A percentile compares a stretch with the other conserved stretches of the same genome.
Evolutionary conservation across 805 yeast species (phyloP).

Genomic region (Lipomyces yamadae): DNA sequence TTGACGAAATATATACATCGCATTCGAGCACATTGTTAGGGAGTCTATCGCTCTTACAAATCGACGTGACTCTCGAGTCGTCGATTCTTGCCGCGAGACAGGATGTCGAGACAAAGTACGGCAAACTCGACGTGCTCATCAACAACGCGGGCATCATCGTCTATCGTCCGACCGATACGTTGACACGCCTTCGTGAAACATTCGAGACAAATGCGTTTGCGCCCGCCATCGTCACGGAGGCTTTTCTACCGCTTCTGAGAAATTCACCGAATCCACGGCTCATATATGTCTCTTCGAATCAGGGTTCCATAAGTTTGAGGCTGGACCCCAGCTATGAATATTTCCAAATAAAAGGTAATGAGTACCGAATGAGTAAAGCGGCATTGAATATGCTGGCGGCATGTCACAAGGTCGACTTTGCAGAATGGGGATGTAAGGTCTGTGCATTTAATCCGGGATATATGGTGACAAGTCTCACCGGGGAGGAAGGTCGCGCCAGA

Average conservation of each 20-base stretch:
- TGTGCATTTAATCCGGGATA: not conserved
- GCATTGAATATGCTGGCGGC: slow-evolving; percentile 8
- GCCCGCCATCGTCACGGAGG: slow-evolving; percentile 4
- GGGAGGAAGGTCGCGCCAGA: not conserved
- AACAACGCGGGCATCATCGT: not conserved
- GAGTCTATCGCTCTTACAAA: not conserved
- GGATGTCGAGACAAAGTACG: not conserved
- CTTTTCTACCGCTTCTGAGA: not conserved
- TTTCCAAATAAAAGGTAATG: not conserved
- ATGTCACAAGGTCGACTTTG: not conserved
- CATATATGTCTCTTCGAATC: not conserved
- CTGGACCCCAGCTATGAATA: not conserved
- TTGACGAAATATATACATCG: not conserved
- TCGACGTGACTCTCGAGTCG: not conserved
- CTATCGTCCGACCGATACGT: not conserved
- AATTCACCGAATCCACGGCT: not conserved
- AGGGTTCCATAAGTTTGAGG: not conserved
- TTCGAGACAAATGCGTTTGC: not conserved
- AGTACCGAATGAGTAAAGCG: not conserved
- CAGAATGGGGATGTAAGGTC: not conserved
- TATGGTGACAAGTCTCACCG: not conserved
- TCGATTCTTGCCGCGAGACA: not conserved
- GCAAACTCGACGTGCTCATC: not conserved
- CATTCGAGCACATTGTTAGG: not conserved
- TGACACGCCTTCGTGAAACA: not conserved